phyloP scores from a whole-genome alignment of 495 filamentous ascomycete genomes.

The Recurvomyces mirabilis region DNA sequence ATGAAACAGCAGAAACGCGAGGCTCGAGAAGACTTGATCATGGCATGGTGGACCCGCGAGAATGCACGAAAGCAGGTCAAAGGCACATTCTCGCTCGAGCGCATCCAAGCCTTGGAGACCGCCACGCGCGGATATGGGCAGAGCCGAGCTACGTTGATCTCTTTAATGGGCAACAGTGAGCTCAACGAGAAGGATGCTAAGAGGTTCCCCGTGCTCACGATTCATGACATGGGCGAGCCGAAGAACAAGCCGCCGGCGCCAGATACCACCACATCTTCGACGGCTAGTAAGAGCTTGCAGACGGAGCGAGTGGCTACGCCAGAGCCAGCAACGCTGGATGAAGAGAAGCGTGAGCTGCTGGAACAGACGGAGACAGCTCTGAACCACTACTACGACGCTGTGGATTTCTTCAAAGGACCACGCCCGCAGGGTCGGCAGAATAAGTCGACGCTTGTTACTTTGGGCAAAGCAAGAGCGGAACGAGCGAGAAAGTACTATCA shows the following conservation, averaged over 20 bases:
- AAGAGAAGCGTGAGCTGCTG: not conserved
- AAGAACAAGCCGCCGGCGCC: not conserved
- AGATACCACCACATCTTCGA: not conserved
- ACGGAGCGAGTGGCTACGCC: not conserved
- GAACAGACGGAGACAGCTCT: not conserved
- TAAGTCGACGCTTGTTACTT: not conserved
- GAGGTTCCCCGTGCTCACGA: not conserved
- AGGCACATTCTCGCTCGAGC: constrained; percentile 4
- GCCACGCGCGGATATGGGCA: not conserved
- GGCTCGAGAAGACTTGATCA: not conserved
- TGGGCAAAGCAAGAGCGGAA: not conserved
- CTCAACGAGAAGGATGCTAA: not conserved
- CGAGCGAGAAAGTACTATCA: constrained; percentile 1
- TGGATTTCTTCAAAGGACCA: not conserved
- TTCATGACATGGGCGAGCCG: not conserved
- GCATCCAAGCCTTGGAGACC: not conserved
- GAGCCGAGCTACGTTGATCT: not conserved
- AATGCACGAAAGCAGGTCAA: not conserved
- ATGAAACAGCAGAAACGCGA: not conserved
- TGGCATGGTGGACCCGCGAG: constrained; percentile 1
- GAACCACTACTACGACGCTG: not conserved
- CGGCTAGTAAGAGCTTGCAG: not conserved
- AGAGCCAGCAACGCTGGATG: not conserved
- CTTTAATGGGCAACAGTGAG: not conserved
- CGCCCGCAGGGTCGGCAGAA: not conserved